Evolutionary conservation across 306 rosid species (phyloP), one percentile per base, ranked within the genome.

Genomic region (Quillaja saponaria): DNA sequence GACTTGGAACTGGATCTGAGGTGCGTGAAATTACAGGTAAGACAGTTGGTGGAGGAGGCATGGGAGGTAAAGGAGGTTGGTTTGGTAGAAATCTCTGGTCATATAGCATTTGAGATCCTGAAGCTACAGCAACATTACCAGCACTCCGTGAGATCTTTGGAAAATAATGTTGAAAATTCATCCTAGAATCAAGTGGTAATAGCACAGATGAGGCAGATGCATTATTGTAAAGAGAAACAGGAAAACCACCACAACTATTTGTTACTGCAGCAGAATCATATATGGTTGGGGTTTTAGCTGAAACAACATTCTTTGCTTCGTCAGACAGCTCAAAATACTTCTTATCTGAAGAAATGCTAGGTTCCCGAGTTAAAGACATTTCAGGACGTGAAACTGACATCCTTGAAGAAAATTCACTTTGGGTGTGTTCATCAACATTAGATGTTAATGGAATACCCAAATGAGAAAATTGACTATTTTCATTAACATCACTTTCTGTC

Each of bases 31-130:
- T 76, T 59, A 83, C 76, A 38, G 90, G 83, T 18, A 71, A 79
- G 39, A 76, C 71, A 13, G 91, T 81, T 50, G 75, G 80, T 20
- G 96, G 96, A n/a, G 95, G 99, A 2, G 94, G 99, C 89, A 87
- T 81, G 2, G 95, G 96, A 58, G 99, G 99, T 68, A 92, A 71
- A 65, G 96, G 99, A 64, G 99, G 99, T 75, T 89, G 99, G 81
- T 76, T 87, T 41, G 79, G 75, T 52, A 76, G 64, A 83, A 80
- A 87, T 59, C 96, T 85, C 61, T 69, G 94, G 66, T 92, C 99
- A 78, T 87, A 87, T 20, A 55, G 71, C 73, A 95, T 96, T 62
- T 82, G 90, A 79, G 91, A 82, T 38, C 87, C 85, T 41, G 88
- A n/a, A 57, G 82, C 64, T 13, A 56, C 28, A 63, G 83, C 75